Conservation (phyloP, 208 protist genomes). For the Wallacemonas sp. region DNA sequence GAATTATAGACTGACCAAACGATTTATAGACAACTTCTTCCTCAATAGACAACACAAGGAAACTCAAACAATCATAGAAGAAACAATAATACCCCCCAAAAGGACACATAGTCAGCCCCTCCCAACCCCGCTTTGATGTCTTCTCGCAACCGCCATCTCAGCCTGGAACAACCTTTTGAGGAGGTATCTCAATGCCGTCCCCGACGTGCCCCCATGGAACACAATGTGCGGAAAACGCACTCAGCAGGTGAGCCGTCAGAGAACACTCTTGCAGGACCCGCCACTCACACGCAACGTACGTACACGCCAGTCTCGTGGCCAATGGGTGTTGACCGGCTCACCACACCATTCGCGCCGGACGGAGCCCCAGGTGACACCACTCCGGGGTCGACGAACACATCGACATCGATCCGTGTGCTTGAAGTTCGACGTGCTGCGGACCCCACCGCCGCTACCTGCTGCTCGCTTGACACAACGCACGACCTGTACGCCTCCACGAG, state of each 20-base stretch:
- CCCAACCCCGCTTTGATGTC: neutral
- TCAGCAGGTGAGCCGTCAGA: neutral
- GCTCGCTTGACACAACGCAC: no score
- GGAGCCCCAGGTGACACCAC: neutral
- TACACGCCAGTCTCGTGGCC: no score
- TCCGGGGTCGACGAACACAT: neutral
- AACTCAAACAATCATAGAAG: no score
- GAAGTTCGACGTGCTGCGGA: neutral
- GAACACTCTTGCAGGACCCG: no score
- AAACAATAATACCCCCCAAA: neutral
- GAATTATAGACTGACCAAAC: no score
- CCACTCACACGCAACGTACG: no score
- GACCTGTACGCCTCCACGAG: no score
- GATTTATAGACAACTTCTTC: no score
- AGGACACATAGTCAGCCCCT: neutral
- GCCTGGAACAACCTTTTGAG: conserved; percentile 14
- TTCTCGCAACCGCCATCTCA: conserved; percentile 3
- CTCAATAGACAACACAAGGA: no score
- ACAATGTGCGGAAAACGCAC: conserved; percentile 11
- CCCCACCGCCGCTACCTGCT: no score
- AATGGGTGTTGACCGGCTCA: no score
- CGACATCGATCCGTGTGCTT: conserved; percentile 6
- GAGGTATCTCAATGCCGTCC: conserved; percentile 3
- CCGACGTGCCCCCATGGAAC: neutral
- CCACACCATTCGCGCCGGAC: no score